These are phyloP conservation scores for Daucus carota DNA, from an alignment of 129 eudicot species.

Conservation along the genomic window DH1_v3.0 NC_030382.2:46901001-46901500, in stretches of 20 bases:
- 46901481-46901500: neutral
- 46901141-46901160: conserved; percentile 68
- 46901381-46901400: neutral
- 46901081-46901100: conserved; percentile 55
- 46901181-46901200: neutral
- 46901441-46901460: neutral
- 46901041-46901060: conserved; percentile 21
- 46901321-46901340: neutral
- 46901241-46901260: neutral
- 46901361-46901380: neutral
- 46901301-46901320: conserved; percentile 1
- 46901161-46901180: conserved; percentile 5
- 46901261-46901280: neutral
- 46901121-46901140: conserved; percentile 54
- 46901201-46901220: neutral
- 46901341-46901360: neutral
- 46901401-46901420: neutral
- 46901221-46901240: neutral
- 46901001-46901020: neutral
- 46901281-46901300: neutral
- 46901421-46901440: neutral
- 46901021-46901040: neutral
- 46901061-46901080: conserved; percentile 98
- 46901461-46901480: neutral
- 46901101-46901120: conserved; percentile 85